These are phyloP conservation scores for Cadophora gregata DNA, from an alignment of 2,329 filamentous ascomycete genomes.

Conservation along the genomic window DNA sequence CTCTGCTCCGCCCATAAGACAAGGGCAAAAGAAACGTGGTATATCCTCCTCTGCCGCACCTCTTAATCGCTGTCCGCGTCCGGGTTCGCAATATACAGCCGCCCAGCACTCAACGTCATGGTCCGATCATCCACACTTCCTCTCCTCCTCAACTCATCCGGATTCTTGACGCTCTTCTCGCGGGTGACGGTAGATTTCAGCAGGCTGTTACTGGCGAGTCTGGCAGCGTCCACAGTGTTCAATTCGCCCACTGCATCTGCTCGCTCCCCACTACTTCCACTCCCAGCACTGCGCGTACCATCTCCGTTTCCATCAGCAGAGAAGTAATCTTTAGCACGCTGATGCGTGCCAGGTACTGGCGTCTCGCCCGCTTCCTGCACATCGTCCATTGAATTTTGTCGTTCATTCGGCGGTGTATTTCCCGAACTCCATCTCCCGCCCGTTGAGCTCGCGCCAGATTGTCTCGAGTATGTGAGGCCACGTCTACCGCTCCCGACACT, in stretches of 20 bases:
- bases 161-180: constrained; percentile 69
- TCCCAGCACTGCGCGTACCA: constrained; percentile 40
- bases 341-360: constrained; percentile 33
- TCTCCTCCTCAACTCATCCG: constrained; percentile 74
- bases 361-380: constrained; percentile 39
- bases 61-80: constrained; percentile 53
- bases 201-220: constrained; percentile 63
- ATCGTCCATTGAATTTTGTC: constrained; percentile 38
- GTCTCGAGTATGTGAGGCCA: constrained; percentile 48
- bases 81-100: constrained; percentile 86
- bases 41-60: constrained; percentile 28
- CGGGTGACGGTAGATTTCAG: constrained; percentile 63
- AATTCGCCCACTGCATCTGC: constrained; percentile 67
- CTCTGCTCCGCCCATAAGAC: background rate
- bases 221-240: constrained; percentile 47
- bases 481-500: constrained; percentile 52
- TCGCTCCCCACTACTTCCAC: constrained; percentile 53
- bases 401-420: constrained; percentile 52
- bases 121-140: constrained; percentile 85
- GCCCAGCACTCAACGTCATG: constrained; percentile 65
- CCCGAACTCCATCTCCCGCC: constrained; percentile 49
- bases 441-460: constrained; percentile 44
- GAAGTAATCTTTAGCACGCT: constrained; percentile 38
- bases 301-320: constrained; percentile 34
- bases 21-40: constrained; percentile 19